These are phyloP conservation scores for Apiotrichum montevideense DNA, from an alignment of 1,284 basidiomycete species.

Conservation along the genomic window DNA sequence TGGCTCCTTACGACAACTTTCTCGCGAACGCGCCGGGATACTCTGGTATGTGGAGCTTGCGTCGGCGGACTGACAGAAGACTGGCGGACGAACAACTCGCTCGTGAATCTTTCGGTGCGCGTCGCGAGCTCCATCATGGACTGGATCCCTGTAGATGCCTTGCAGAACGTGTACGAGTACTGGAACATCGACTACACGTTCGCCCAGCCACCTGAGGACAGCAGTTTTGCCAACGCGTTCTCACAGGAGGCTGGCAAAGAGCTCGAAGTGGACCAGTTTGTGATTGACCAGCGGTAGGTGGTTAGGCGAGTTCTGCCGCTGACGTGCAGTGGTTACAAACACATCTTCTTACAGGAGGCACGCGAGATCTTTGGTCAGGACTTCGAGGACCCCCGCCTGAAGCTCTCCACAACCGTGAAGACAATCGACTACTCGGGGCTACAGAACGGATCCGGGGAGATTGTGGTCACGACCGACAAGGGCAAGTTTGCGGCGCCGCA, in stretches of 20 bases:
- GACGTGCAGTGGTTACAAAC: slow-evolving; percentile 53
- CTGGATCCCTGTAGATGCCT: slow-evolving; percentile 18
- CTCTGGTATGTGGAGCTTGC: slow-evolving; percentile 11
- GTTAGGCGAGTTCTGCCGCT: not conserved
- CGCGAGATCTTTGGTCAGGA: slow-evolving; percentile 60
- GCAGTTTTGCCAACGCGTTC: slow-evolving; percentile 22
- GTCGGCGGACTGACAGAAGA: not conserved
- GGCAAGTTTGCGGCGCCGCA: slow-evolving; percentile 52
- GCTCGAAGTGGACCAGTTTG: slow-evolving; percentile 18
- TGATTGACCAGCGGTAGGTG: slow-evolving; percentile 19
- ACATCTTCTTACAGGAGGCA: slow-evolving; percentile 55
- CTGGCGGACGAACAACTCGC: slow-evolving; percentile 18
- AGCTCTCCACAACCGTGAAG: slow-evolving; percentile 55
- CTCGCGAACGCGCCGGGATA: slow-evolving; percentile 14
- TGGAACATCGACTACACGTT: slow-evolving; percentile 25
- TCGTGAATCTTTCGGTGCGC: slow-evolving; percentile 20
- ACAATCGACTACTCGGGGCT: slow-evolving; percentile 51
- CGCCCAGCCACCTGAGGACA: slow-evolving; percentile 18
- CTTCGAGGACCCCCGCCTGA: slow-evolving; percentile 50
- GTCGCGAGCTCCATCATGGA: slow-evolving; percentile 23
- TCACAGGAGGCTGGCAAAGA: slow-evolving; percentile 19
- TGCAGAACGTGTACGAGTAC: slow-evolving; percentile 22
- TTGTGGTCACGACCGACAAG: slow-evolving; percentile 51
- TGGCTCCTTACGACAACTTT: slow-evolving; percentile 12
- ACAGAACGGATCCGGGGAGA: slow-evolving; percentile 16